Evolutionary conservation across 164 flowering plant species (phyloP).

Genomic region (Umbilicus rupestris): DNA sequence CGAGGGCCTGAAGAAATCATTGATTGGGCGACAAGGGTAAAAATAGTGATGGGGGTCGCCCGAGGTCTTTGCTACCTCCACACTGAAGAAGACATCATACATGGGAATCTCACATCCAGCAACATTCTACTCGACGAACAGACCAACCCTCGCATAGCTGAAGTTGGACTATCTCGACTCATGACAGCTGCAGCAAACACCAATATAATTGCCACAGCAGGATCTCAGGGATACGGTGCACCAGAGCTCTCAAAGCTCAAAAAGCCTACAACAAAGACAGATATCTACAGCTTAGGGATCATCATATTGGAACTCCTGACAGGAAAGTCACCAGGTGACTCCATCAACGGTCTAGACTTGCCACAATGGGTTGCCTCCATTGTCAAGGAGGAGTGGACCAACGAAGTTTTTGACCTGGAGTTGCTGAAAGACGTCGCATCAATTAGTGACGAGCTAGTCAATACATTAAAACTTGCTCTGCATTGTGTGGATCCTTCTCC

Average conservation of each 20-base stretch:
- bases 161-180: constrained; percentile 73
- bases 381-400: constrained; percentile 96
- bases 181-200: constrained; percentile 66
- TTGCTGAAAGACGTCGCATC: constrained; percentile 56
- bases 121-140: constrained; percentile 73
- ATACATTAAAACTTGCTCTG: constrained; percentile 71
- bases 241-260: constrained; percentile 82
- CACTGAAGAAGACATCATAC: constrained; percentile 50
- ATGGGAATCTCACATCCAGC: constrained; percentile 81
- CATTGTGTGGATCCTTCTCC: constrained; percentile 90
- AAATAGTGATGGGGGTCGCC: constrained; percentile 54
- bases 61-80: constrained; percentile 69
- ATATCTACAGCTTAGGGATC: constrained; percentile 93
- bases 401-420: constrained; percentile 90
- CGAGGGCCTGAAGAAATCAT: constrained; percentile 69
- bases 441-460: constrained; percentile 70
- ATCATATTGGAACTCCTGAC: constrained; percentile 83
- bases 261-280: constrained; percentile 66
- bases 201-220: constrained; percentile 68
- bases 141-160: constrained; percentile 56
- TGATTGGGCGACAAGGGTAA: constrained; percentile 81
- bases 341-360: constrained; percentile 65
- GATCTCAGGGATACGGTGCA: constrained; percentile 75
- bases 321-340: constrained; percentile 83
- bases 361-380: constrained; percentile 98